Conservation (phyloP, 225 moss, liverwort and hornwort species). For the Physcomitrellopsis africana region DNA sequence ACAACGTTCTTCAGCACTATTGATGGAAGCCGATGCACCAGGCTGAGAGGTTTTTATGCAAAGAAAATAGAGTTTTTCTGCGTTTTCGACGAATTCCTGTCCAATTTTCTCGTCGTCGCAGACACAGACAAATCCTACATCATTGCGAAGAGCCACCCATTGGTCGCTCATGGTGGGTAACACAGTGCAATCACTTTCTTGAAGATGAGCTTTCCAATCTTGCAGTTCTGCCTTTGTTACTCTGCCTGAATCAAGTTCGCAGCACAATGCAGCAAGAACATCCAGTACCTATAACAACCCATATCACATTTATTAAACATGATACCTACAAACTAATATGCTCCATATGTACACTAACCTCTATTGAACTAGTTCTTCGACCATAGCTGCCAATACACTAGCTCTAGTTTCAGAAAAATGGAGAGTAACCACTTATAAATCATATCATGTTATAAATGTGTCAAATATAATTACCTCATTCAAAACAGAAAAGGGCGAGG, state of each 20-base stretch:
- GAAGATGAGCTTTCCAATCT: constrained; percentile 73
- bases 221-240: constrained; percentile 57
- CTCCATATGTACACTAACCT: neutral
- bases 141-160: constrained; percentile 76
- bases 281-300: constrained; percentile 69
- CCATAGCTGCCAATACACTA: neutral
- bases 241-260: constrained; percentile 62
- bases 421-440: neutral
- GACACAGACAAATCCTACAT: constrained; percentile 67
- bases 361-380: too few relatives aligned
- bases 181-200: constrained; percentile 67
- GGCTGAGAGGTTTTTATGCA: constrained; percentile 51
- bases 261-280: constrained; percentile 68
- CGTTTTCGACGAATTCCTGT: constrained; percentile 59
- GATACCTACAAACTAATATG: neutral
- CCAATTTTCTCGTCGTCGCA: constrained; percentile 79
- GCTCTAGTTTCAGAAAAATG: neutral
- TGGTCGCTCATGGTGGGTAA: constrained; percentile 72
- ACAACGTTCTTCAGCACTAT: constrained; percentile 40
- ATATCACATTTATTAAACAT: constrained; percentile 16
- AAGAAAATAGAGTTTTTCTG: constrained; percentile 64
- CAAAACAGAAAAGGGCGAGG: constrained; percentile 58
- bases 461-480: constrained; percentile 52
- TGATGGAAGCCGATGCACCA: constrained; percentile 29
- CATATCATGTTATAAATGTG: constrained; percentile 1